A percentile compares a stretch with the other conserved stretches of the same genome.
These are phyloP conservation scores for Lobosporangium transversale DNA, from an alignment of 192 early-diverging fungal species.

Conservation along the genomic window DNA sequence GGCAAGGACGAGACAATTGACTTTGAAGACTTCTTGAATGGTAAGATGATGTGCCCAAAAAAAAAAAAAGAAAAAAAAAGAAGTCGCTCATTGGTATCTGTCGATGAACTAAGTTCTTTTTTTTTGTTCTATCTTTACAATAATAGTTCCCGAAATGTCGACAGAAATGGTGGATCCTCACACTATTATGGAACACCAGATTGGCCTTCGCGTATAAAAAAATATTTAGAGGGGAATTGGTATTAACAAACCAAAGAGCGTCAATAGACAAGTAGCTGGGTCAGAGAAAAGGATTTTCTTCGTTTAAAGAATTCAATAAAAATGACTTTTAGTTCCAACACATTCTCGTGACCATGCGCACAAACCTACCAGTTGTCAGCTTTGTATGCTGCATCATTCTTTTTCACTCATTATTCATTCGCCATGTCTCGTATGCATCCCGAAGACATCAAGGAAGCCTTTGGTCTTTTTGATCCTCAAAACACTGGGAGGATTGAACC, in stretches of 20 bases:
- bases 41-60: slow-evolving; percentile 56
- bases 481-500: slow-evolving; percentile 40
- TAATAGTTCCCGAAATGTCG: slow-evolving; percentile 64
- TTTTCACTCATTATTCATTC: too few relatives aligned
- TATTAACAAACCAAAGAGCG: too few relatives aligned
- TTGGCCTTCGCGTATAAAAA: slow-evolving; percentile 59
- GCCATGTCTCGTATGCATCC: neutral
- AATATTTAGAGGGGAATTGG: too few relatives aligned
- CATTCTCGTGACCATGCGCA: too few relatives aligned
- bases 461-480: slow-evolving; percentile 37
- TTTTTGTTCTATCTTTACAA: slow-evolving; percentile 4
- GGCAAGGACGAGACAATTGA: slow-evolving; percentile 92
- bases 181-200: slow-evolving; percentile 69
- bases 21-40: slow-evolving; percentile 89
- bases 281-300: too few relatives aligned
- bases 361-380: too few relatives aligned
- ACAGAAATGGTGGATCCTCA: slow-evolving; percentile 74
- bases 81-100: neutral
- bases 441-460: slow-evolving; percentile 39
- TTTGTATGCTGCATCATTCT: too few relatives aligned
- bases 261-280: too few relatives aligned
- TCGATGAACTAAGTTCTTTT: neutral
- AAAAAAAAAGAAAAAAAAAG: neutral
- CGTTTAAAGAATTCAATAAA: too few relatives aligned
- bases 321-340: too few relatives aligned